These are phyloP conservation scores for Cruciata laevipes DNA, from an alignment of 257 asterid species.

Conservation along the genomic window DNA sequence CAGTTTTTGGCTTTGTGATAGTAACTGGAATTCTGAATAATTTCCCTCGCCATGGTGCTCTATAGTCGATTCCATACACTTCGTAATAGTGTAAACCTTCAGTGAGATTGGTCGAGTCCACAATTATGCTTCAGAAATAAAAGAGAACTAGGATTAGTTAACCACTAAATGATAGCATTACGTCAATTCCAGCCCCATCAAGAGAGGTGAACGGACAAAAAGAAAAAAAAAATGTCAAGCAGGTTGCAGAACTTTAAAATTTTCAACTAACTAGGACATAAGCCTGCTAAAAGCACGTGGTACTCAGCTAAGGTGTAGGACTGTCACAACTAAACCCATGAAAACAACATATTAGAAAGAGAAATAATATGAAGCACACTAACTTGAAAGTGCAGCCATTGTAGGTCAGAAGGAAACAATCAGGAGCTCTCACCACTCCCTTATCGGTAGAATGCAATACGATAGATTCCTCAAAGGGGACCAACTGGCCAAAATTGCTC, in stretches of 20 bases:
- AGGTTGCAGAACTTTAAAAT: not conserved
- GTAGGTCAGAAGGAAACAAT: conserved; percentile 79
- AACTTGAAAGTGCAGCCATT: conserved; percentile 94
- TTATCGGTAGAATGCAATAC: conserved; percentile 64
- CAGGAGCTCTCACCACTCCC: conserved; percentile 80
- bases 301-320: not conserved
- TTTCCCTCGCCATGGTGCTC: conserved; percentile 97
- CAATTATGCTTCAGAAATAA: conserved; percentile 61
- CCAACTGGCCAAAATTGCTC: conserved; percentile 81
- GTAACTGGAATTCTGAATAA: conserved; percentile 89
- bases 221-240: not conserved
- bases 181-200: not conserved
- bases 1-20: conserved; percentile 69
- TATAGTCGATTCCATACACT: conserved; percentile 78
- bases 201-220: not conserved
- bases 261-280: not conserved
- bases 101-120: conserved; percentile 73
- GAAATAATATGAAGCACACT: conserved; percentile 29
- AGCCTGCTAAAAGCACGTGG: not conserved
- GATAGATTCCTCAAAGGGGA: conserved; percentile 85
- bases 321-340: not conserved
- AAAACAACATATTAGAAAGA: conserved; percentile 5
- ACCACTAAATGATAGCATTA: conserved; percentile 13
- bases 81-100: conserved; percentile 92
- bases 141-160: conserved; percentile 10